phyloP scores from a whole-genome alignment of 768 basidiomycete genomes.

The Serendipita indica region DNA sequence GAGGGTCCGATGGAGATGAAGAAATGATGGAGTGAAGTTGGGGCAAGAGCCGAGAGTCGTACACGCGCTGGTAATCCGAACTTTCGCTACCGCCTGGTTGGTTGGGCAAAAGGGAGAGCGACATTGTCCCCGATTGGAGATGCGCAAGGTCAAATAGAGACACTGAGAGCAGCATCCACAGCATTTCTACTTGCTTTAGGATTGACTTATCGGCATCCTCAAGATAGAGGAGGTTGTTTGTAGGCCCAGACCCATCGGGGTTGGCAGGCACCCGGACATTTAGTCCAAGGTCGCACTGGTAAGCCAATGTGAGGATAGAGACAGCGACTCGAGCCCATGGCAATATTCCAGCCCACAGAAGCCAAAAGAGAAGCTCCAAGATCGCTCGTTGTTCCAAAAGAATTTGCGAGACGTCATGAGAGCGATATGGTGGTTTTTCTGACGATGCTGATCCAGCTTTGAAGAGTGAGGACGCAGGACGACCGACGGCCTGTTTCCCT shows the following conservation, averaged over 20 bases:
- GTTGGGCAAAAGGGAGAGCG: slow-evolving; percentile 29
- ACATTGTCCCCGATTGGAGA: slow-evolving; percentile 31
- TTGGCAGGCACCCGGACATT: not conserved
- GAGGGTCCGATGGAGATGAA: slow-evolving; percentile 43
- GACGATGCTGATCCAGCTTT: slow-evolving; percentile 12
- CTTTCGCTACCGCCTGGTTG: slow-evolving; percentile 34
- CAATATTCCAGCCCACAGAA: slow-evolving; percentile 62
- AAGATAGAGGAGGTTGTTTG: slow-evolving; percentile 46
- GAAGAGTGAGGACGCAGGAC: slow-evolving; percentile 13
- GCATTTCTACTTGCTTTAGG: slow-evolving; percentile 47
- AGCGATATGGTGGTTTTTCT: slow-evolving; percentile 14
- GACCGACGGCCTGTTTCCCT: not conserved
- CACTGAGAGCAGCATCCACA: slow-evolving; percentile 67
- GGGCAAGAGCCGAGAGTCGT: slow-evolving; percentile 26
- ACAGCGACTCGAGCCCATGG: slow-evolving; percentile 51
- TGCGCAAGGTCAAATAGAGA: slow-evolving; percentile 71
- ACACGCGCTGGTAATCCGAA: slow-evolving; percentile 46
- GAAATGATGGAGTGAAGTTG: slow-evolving; percentile 18
- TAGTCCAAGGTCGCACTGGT: slow-evolving; percentile 35
- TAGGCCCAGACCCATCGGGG: slow-evolving; percentile 38
- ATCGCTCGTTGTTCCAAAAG: slow-evolving; percentile 56
- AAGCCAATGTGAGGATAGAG: slow-evolving; percentile 49
- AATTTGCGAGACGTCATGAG: not conserved
- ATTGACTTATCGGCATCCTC: slow-evolving; percentile 60
- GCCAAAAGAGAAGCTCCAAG: slow-evolving; percentile 79